Evolutionary conservation across 78 protist genomes (phyloP).

Genomic region (slime mould (Dictyostelium discoideum)): DNA sequence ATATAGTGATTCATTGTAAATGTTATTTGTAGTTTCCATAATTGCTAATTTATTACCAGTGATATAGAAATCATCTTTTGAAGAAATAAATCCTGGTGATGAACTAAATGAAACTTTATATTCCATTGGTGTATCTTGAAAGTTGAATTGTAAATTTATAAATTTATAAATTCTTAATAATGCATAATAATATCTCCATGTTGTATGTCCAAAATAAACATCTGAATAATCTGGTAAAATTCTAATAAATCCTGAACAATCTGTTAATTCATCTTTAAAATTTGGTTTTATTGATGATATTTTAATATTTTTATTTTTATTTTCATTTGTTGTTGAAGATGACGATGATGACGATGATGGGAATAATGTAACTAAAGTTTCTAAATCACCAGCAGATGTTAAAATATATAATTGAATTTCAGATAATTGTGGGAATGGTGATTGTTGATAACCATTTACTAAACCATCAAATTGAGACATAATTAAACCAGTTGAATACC

Average conservation of each 20-base stretch:
- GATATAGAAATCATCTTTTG: slow-evolving; percentile 45
- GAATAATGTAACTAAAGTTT: slow-evolving; percentile 6
- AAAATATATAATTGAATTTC: slow-evolving; percentile 24
- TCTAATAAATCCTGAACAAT: slow-evolving; percentile 37
- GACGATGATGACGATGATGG: too few relatives aligned
- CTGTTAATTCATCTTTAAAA: slow-evolving; percentile 7
- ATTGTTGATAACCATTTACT: slow-evolving; percentile 19
- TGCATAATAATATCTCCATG: slow-evolving; percentile 60
- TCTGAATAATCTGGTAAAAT: slow-evolving; percentile 18
- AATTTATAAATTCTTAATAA: slow-evolving; percentile 41
- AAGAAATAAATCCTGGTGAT: slow-evolving; percentile 18
- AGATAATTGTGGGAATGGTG: background rate
- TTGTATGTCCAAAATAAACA: slow-evolving; percentile 33
- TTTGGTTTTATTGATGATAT: background rate
- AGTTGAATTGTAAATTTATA: background rate
- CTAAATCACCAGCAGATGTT: slow-evolving; percentile 54
- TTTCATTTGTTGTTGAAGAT: background rate
- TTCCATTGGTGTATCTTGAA: background rate
- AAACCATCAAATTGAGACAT: slow-evolving; percentile 69
- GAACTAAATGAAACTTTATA: background rate
- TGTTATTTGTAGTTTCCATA: slow-evolving; percentile 76
- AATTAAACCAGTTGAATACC: slow-evolving; percentile 19
- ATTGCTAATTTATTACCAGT: slow-evolving; percentile 39
- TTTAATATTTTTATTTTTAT: background rate
- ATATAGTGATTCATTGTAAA: slow-evolving; percentile 66